These are phyloP conservation scores for Dendrothele bispora DNA, from an alignment of 768 basidiomycete species.

Conservation along the genomic window DNA sequence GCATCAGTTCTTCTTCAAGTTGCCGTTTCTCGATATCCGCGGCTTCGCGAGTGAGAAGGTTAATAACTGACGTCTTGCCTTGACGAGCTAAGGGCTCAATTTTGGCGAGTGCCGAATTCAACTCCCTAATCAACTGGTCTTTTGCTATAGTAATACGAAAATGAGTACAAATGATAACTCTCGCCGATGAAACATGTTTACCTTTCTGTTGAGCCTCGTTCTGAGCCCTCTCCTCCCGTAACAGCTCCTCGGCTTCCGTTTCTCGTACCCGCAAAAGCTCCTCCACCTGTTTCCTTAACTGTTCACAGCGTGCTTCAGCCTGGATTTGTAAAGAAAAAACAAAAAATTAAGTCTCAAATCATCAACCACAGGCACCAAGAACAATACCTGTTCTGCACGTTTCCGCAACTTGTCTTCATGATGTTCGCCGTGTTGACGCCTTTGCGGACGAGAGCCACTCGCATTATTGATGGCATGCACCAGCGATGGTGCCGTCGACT, in stretches of 20 bases:
- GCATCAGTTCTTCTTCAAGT: conserved; percentile 47
- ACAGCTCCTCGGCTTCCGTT: conserved; percentile 64
- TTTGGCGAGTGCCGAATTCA: conserved; percentile 53
- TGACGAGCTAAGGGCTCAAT: conserved; percentile 53
- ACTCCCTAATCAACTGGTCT: conserved; percentile 52
- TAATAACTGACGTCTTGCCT: conserved; percentile 51
- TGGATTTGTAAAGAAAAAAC: too few relatives aligned
- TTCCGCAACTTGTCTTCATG: too few relatives aligned
- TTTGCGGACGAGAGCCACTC: too few relatives aligned
- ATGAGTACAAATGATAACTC: conserved; percentile 5
- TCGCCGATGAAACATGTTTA: conserved; percentile 27
- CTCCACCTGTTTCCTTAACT: conserved; percentile 55
- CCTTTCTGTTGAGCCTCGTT: conserved; percentile 55
- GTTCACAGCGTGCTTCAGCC: conserved; percentile 44
- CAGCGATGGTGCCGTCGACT: too few relatives aligned
- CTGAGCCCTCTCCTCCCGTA: conserved; percentile 47
- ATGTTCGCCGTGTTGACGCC: too few relatives aligned
- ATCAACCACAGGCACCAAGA: too few relatives aligned
- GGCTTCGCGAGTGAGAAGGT: conserved; percentile 72
- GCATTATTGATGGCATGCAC: too few relatives aligned
- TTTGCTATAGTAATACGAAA: conserved; percentile 43
- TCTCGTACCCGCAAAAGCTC: conserved; percentile 55
- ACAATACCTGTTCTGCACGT: too few relatives aligned
- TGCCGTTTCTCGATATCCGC: conserved; percentile 66
- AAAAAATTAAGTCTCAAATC: too few relatives aligned